Conservation (phyloP, 2,329 filamentous ascomycete genomes). For the Aspergillus pseudoterreus region DNA sequence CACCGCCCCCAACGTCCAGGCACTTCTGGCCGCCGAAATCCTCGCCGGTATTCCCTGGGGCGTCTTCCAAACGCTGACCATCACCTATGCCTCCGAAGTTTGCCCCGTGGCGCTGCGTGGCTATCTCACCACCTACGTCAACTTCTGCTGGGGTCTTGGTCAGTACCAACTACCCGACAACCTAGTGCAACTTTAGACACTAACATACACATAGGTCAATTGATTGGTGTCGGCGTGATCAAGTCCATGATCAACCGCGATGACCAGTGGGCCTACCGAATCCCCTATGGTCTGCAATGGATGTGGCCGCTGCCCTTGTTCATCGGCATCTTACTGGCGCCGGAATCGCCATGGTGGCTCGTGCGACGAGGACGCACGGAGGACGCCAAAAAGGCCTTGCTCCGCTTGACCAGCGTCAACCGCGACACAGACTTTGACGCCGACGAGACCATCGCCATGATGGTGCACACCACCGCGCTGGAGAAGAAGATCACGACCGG, state of each 20-base stretch:
- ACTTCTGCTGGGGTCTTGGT: constrained; percentile 45
- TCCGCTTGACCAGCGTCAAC: constrained; percentile 44
- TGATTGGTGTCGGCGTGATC: constrained; percentile 51
- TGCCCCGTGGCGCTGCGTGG: constrained; percentile 44
- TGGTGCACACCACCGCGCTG: constrained; percentile 81
- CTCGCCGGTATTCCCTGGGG: constrained; percentile 52
- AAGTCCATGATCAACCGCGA: constrained; percentile 43
- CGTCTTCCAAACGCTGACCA: constrained; percentile 48
- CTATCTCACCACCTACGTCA: constrained; percentile 47
- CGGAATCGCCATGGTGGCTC: constrained; percentile 52
- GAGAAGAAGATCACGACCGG: constrained; percentile 73
- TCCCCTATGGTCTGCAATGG: constrained; percentile 52
- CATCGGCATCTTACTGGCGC: constrained; percentile 46
- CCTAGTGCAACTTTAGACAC: too few relatives aligned
- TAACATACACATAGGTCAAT: constrained; percentile 29
- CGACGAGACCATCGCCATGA: constrained; percentile 85
- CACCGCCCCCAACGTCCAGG: constrained; percentile 46
- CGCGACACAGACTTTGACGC: constrained; percentile 69
- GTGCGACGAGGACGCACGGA: constrained; percentile 44
- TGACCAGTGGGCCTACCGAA: constrained; percentile 51
- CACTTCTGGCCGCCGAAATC: constrained; percentile 49
- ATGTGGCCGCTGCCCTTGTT: constrained; percentile 52
- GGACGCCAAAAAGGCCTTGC: constrained; percentile 44
- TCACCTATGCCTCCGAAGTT: constrained; percentile 48
- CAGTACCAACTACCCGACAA: too few relatives aligned